Evolutionary conservation across 495 filamentous ascomycete genomes (phyloP).

Genomic region (Podospora appendiculata): DNA sequence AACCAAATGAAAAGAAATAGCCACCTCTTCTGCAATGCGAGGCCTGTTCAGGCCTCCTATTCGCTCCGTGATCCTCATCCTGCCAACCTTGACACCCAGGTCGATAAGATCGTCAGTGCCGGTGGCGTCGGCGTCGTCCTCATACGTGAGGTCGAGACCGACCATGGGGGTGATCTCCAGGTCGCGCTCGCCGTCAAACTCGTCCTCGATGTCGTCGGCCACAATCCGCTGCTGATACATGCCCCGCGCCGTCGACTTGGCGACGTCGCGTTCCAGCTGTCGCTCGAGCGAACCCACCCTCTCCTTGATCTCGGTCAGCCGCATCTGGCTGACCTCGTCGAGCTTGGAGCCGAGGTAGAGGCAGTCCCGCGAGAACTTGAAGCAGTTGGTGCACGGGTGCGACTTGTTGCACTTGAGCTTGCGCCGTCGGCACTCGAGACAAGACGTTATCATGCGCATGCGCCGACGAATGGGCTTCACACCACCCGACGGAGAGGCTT

Average conservation of each 20-base stretch:
- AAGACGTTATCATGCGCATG: constrained; percentile 62
- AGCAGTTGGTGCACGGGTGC: constrained; percentile 65
- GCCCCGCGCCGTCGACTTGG: constrained; percentile 18
- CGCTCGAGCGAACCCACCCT: constrained; percentile 57
- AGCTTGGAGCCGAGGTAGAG: constrained; percentile 54
- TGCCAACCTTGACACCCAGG: constrained; percentile 61
- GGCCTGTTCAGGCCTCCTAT: constrained; percentile 54
- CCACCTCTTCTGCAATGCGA: constrained; percentile 60
- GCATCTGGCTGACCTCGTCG: constrained; percentile 52
- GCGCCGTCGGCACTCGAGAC: constrained; percentile 64
- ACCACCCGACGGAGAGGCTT: background rate
- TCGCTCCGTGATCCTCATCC: constrained; percentile 63
- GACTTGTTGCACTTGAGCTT: constrained; percentile 77
- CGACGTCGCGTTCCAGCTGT: constrained; percentile 49
- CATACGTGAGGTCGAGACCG: constrained; percentile 54
- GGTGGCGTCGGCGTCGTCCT: constrained; percentile 49
- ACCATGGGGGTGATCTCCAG: constrained; percentile 49
- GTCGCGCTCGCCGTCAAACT: constrained; percentile 40
- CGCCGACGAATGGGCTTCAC: constrained; percentile 50
- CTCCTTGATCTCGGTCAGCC: constrained; percentile 63
- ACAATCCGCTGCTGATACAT: constrained; percentile 25
- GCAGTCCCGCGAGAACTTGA: constrained; percentile 53
- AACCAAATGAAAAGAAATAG: background rate
- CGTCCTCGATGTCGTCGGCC: constrained; percentile 38
- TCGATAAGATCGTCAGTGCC: constrained; percentile 54